Base-by-base conservation (phyloP, 192 early-diverging fungal species). In the Chytriomyces sp. region DNA sequence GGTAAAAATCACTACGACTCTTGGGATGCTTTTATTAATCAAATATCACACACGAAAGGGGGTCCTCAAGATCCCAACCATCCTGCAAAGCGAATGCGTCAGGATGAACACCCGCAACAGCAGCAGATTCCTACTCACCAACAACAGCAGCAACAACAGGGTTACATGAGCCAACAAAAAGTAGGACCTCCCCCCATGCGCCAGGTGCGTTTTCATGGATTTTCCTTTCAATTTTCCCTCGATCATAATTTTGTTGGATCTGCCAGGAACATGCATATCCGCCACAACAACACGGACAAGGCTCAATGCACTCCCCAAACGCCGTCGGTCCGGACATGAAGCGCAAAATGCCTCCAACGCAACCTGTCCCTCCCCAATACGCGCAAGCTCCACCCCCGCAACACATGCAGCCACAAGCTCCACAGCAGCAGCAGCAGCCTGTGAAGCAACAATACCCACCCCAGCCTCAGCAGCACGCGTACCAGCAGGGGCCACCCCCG, bases 61-160 rank as follows among this genome's bases (percentile, higher is more conserved):
- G n/a, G n/a, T n/a, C 76, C 54, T 78, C 61, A 54, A 64, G 61
- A 49, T 28, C 39, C 52, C 33, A 17, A 38, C 39, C 70, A 64
- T 36, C 70, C 68, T 40, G 54, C 61, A 14, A 64, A 66, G 64
- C 30, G 61, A 62, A 64, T 73, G 41, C 62, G 76, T 17, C 80
- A 80, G 38, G 86, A 83, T 31, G 79, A 73, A 31, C 82, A 49
- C 36, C 75, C 76, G 2, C 81, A 65, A 22, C 60, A 72, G 36
- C 66, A 69, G 31, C 66, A 69, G 19, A 65, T 64, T 14, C 64
- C 44, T n/a, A 62, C 22, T 49, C 79, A 82, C n/a, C 63, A 77
- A 31, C 77, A 74, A 40, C 78, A 69, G 31, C 70, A 30, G 63
- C 72, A 73, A 19, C 62, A 66, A 34, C 67, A 74, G 32, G 44